phyloP scores from a whole-genome alignment of 2,329 filamentous ascomycete genomes.

The Alternaria brassicae region DNA sequence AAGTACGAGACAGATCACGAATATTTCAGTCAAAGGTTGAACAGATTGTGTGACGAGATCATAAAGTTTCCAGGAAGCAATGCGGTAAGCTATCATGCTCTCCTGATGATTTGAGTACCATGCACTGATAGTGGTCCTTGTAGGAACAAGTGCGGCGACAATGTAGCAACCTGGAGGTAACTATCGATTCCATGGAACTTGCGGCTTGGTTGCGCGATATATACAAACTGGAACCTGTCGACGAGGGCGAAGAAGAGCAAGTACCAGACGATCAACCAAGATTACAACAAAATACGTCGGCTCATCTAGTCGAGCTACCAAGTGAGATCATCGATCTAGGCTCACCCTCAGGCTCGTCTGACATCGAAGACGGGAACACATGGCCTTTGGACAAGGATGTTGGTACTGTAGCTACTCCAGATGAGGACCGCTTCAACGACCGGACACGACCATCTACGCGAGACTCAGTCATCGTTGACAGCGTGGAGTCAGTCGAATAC shows the following conservation, averaged over 20 bases:
- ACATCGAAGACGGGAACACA: slow-evolving; percentile 1
- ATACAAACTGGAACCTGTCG: slow-evolving; percentile 21
- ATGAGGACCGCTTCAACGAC: too few relatives aligned
- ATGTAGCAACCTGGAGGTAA: slow-evolving; percentile 68
- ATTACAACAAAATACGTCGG: not conserved
- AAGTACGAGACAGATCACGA: slow-evolving; percentile 20
- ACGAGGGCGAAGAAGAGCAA: slow-evolving; percentile 7
- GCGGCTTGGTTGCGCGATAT: slow-evolving; percentile 53
- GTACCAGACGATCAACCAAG: not conserved
- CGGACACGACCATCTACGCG: not conserved
- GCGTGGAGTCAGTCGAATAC: slow-evolving; percentile 8
- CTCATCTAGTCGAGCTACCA: not conserved
- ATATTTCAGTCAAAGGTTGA: slow-evolving; percentile 26
- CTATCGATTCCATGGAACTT: slow-evolving; percentile 67
- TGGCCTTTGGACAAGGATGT: not conserved
- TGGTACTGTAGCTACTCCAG: not conserved
- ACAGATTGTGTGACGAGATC: slow-evolving; percentile 31
- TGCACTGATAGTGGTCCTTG: not conserved
- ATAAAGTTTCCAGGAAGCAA: slow-evolving; percentile 57
- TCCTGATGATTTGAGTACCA: not conserved
- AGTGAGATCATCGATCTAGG: slow-evolving; percentile 30
- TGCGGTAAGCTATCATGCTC: slow-evolving; percentile 27
- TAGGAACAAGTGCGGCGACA: slow-evolving; percentile 60
- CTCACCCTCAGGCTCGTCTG: slow-evolving; percentile 21
- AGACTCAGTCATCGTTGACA: slow-evolving; percentile 9